Evolutionary conservation across 2,329 filamentous ascomycete genomes (phyloP), one percentile per base, ranked within the genome.

Genomic region (Knoxdaviesia proteae): DNA sequence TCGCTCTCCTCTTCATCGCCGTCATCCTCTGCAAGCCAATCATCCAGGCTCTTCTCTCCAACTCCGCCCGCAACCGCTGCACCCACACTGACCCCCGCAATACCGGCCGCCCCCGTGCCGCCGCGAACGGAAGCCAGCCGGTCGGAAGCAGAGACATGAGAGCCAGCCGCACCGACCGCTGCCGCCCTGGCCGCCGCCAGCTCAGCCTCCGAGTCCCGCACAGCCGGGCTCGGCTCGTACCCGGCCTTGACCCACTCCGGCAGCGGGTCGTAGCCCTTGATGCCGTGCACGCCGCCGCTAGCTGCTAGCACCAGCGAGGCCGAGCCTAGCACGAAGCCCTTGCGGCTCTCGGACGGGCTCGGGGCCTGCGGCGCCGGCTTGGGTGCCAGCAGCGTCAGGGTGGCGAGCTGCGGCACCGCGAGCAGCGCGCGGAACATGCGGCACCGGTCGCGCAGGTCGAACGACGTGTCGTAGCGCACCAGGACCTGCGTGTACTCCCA

Each of bases 361-460:
- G 86, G 86, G 0, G 82, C 80, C 47, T 93, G 84, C 0, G 90
- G 90, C 0, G 90, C 84, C 0, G 90, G 88, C 56, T 98, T 98
- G 0, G 90, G 87, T 0, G 90, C 90, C 2, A 96, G 71, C 1
- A 98, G 75, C 56, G 96, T 80, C 9, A 98, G 67, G 1, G 81
- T 86, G 3, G 90, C 90, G 10, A 98, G 72, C 56, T 96, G 84
- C 1, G 87, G 84, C 5, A 82, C 76, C 4, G 75, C 70, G 2
- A 98, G 72, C 1, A 98, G 73, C 1, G 86, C 71, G 48, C 82
- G 84, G 62, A 93, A 96, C 47, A 94, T 71, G 33, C 90, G 77
- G 2, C 87, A 78, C 30, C 90, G 80, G 56, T 96, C 90, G 48
- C 90, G 84, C 3, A 98, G 74, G 54, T 96, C 87, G 58, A 93